Evolutionary conservation across 805 yeast species (phyloP), one percentile per base, ranked within the genome.

Genomic region (Starmerella apicola): DNA sequence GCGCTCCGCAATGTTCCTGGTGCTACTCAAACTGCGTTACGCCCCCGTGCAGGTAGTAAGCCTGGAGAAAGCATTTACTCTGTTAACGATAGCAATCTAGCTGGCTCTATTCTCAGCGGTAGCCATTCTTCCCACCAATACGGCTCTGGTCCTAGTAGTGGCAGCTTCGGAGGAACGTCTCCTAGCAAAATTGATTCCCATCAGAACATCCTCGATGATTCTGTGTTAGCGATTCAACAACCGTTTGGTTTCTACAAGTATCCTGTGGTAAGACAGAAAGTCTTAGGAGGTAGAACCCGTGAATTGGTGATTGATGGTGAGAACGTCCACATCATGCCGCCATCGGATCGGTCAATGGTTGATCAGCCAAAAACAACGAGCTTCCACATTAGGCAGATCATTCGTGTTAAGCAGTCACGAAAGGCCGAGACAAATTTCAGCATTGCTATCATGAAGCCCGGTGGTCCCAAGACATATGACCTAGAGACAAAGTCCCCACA

Each of bases 241-340:
- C 49, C 51, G 10, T 43, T 51, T 3, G 74, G 83, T 4, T 84
- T 84, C 54, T 78, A 78, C 54, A 81, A 81, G 52, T 88, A 85
- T 72, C 77, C 74, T 15, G 94, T 88, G 0, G 82, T 84, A 81
- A 69, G 96, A 52, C 72, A 79, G 75, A 77, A 93, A 0, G 76
- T 88, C 48, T 73, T 81, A 43, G 76, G 75, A 42, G 70, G 85
- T 39, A 82, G 82, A 45, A 94, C 85, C 51, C 74, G 91, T 51
- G 73, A 85, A 1, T 65, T 88, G 24, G 85, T 91, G 1, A 73
- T 88, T 28, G 97, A 88, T 59, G 97, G 96, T n/a, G 94, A 84
- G 51, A 85, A 84, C 53, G 74, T 88, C 12, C 88, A 86, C 52
- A 72, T 88, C 36, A 74, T 83, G 52, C 95, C 96, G 0, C 78